Evolutionary conservation across 2,329 filamentous ascomycete species (phyloP), one percentile per base, ranked within the genome.

Genomic region (Polytolypa hystricis): DNA sequence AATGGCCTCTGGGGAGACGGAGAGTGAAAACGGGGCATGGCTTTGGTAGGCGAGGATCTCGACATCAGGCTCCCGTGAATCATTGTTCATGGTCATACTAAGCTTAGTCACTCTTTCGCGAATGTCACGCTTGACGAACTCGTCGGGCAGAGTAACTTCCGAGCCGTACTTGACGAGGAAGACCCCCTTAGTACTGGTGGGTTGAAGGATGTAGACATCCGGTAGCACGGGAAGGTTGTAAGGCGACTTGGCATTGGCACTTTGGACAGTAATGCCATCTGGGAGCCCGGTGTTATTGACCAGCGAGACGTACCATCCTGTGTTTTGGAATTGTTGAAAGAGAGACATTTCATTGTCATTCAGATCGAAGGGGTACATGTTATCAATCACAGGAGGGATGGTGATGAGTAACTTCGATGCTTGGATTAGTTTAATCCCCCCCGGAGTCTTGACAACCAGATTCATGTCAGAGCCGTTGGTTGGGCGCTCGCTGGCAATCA

Each of bases 391-490:
- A 2, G 63, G 64, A 0, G 65, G 64, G 11, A 62, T 56, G 10
- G 62, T 53, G 14, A 62, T 50, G 5, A 70, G 41, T 2, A 70
- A 39, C 34, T 62, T 58, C 21, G 55, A 54, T 5, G 62, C 59
- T 19, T 49, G 39, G 29, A 69, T 51, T 4, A 55, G 40, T 30
- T 51, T 54, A 2, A 15, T 34, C 5, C 56, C 55, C 1, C 41
- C 30, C 4, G 54, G 47, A 2, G 58, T 61, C 17, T 47, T 40
- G 15, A 62, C 49, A 6, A 52, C 27, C 4, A 61, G 40, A 14
- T 43, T 38, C 19, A 47, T 23, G n/a, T 26, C 5, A 3, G 19
- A 8, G 12, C 21, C 17, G 15, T 10, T 12, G 18, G 18, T 15
- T 16, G 18, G 19, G 42, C 30, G 23, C 16, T 37, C 21, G 33